Conservation (phyloP, 805 yeast species). For the Yamadazyma endophytica region DNA sequence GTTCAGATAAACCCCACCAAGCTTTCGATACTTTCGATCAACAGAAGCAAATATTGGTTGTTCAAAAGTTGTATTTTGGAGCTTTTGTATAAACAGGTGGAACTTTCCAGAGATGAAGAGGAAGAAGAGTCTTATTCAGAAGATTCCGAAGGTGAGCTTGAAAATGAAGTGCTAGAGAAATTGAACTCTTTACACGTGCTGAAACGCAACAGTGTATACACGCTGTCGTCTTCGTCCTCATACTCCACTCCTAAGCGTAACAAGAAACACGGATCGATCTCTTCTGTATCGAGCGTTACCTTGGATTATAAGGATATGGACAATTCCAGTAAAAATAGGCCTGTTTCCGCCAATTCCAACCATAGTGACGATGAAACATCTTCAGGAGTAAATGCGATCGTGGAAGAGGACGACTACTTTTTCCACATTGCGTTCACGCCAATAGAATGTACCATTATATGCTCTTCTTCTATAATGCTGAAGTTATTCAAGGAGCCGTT, state of each 20-base stretch:
- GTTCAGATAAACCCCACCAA: slow-evolving; percentile 44
- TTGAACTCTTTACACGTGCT: neutral
- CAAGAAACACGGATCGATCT: slow-evolving; percentile 8
- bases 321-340: slow-evolving; percentile 24
- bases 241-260: slow-evolving; percentile 1
- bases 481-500: slow-evolving; percentile 39
- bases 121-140: slow-evolving; percentile 6
- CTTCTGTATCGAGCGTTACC: slow-evolving; percentile 9
- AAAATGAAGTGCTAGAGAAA: slow-evolving; percentile 6
- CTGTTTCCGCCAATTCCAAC: slow-evolving; percentile 1
- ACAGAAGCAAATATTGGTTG: slow-evolving; percentile 50
- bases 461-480: slow-evolving; percentile 37
- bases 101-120: slow-evolving; percentile 8
- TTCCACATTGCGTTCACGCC: slow-evolving; percentile 63
- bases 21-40: slow-evolving; percentile 50
- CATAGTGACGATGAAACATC: neutral
- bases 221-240: slow-evolving; percentile 4
- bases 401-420: slow-evolving; percentile 22
- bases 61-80: slow-evolving; percentile 49
- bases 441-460: slow-evolving; percentile 58
- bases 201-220: slow-evolving; percentile 4
- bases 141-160: slow-evolving; percentile 5
- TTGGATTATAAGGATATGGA: slow-evolving; percentile 14
- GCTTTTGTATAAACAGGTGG: slow-evolving; percentile 37
- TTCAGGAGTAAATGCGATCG: slow-evolving; percentile 3